Evolutionary conservation across 75 land plant species (phyloP).

Genomic region (Selaginella moellendorffii): DNA sequence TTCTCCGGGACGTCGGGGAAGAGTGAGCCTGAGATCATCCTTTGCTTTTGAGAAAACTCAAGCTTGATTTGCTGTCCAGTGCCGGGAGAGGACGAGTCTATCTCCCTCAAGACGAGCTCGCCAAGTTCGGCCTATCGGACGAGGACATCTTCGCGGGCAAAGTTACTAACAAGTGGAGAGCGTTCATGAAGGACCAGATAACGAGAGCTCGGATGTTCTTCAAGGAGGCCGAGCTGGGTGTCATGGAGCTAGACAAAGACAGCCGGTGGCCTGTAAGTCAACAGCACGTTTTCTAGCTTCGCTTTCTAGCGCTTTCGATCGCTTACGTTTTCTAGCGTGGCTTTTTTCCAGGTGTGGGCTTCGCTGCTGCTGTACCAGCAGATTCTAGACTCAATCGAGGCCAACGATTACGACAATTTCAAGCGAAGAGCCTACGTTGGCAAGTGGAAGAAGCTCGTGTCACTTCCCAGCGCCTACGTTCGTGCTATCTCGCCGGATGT

Average conservation of each 20-base stretch:
- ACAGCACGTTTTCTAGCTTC: neutral
- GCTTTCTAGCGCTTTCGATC: neutral
- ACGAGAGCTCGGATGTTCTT: constrained; percentile 74
- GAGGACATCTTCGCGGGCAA: constrained; percentile 69
- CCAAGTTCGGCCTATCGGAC: constrained; percentile 53
- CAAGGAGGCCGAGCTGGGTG: constrained; percentile 76
- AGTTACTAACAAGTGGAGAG: constrained; percentile 82
- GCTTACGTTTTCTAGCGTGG: neutral
- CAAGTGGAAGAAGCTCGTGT: constrained; percentile 43
- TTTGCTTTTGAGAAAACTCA: neutral
- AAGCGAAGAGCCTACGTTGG: constrained; percentile 66
- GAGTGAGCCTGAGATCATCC: constrained; percentile 38
- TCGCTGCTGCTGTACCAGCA: constrained; percentile 53
- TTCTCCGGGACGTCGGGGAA: constrained; percentile 81
- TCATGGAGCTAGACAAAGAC: constrained; percentile 50
- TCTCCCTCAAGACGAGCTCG: constrained; percentile 82
- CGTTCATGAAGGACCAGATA: constrained; percentile 76
- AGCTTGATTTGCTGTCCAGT: constrained; percentile 21
- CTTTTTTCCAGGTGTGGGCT: constrained; percentile 57
- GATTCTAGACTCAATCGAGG: constrained; percentile 65
- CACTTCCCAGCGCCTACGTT: constrained; percentile 48
- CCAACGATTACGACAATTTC: constrained; percentile 66
- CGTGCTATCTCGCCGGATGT: constrained; percentile 31
- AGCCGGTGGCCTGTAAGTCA: constrained; percentile 80
- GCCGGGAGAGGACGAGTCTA: constrained; percentile 76